A percentile compares a stretch with the other conserved stretches of the same genome.
Evolutionary conservation across 345 rosid genomes (phyloP).

Genomic region (Eutrema heterophyllum): DNA sequence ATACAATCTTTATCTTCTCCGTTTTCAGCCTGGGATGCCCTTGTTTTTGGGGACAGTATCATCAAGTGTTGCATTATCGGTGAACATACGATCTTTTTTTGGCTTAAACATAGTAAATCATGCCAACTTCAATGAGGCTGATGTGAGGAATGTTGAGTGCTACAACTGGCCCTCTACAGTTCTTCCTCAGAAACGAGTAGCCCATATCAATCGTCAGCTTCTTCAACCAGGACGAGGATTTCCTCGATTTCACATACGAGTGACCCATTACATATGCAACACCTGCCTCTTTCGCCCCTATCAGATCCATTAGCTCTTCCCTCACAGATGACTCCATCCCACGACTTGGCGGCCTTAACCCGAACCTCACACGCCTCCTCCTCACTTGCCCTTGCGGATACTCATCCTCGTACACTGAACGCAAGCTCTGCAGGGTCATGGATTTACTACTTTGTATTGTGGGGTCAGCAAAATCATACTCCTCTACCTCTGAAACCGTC

Average conservation of each 20-base stretch:
- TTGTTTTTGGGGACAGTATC: neutral
- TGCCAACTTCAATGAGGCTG: constrained; percentile 92
- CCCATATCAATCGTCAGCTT: constrained; percentile 69
- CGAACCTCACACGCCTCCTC: constrained; percentile 64
- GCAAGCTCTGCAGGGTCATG: constrained; percentile 58
- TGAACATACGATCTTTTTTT: neutral
- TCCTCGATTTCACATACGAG: constrained; percentile 82
- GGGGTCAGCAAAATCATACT: constrained; percentile 22
- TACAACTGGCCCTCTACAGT: constrained; percentile 90
- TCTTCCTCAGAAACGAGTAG: constrained; percentile 88
- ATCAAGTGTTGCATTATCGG: neutral
- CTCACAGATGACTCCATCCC: constrained; percentile 68
- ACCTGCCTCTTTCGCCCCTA: constrained; percentile 84
- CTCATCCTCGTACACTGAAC: constrained; percentile 68
- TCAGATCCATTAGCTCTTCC: constrained; percentile 78
- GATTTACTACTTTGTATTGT: constrained; percentile 74
- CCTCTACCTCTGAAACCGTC: constrained; percentile 53
- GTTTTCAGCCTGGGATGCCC: too few relatives aligned
- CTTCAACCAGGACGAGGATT: constrained; percentile 60
- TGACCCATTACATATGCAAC: constrained; percentile 88
- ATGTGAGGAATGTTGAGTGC: constrained; percentile 91
- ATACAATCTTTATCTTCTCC: too few relatives aligned
- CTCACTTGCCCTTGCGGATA: constrained; percentile 42
- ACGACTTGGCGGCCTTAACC: constrained; percentile 42
- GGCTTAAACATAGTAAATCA: constrained; percentile 78